Conservation (phyloP, 345 rosid species). For the Linum trigynum region DNA sequence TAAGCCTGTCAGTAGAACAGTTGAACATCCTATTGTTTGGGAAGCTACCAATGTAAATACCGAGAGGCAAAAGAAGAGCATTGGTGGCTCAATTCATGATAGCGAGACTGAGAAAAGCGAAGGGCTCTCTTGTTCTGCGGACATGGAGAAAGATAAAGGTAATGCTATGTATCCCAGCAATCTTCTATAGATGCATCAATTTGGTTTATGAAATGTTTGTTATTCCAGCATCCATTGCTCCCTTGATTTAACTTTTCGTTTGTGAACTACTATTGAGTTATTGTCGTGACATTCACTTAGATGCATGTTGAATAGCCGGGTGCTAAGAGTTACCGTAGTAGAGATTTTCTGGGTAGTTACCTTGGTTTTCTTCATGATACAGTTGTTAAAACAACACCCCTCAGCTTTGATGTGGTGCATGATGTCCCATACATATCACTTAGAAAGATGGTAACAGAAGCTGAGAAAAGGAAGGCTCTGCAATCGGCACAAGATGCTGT, state of each 20-base stretch:
- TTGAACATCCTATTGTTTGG: conserved; percentile 6
- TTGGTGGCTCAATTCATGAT: background rate
- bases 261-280: background rate
- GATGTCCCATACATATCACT: conserved; percentile 14
- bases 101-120: conserved; percentile 9
- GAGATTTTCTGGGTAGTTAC: background rate
- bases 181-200: background rate
- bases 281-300: background rate
- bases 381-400: background rate
- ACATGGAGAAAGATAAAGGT: conserved; percentile 23
- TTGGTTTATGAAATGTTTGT: background rate
- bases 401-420: background rate
- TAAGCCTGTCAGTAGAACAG: background rate
- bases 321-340: background rate
- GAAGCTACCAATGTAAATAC: background rate
- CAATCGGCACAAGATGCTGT: conserved; percentile 24
- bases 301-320: background rate
- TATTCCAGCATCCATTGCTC: background rate
- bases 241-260: background rate
- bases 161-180: background rate
- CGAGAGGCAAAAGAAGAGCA: conserved; percentile 9
- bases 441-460: conserved; percentile 30
- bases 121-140: conserved; percentile 15
- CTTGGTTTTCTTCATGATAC: background rate
- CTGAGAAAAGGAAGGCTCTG: conserved; percentile 24